These are phyloP conservation scores for Candida cerambycidarum DNA, from an alignment of 805 yeast genomes.

Conservation along the genomic window DNA sequence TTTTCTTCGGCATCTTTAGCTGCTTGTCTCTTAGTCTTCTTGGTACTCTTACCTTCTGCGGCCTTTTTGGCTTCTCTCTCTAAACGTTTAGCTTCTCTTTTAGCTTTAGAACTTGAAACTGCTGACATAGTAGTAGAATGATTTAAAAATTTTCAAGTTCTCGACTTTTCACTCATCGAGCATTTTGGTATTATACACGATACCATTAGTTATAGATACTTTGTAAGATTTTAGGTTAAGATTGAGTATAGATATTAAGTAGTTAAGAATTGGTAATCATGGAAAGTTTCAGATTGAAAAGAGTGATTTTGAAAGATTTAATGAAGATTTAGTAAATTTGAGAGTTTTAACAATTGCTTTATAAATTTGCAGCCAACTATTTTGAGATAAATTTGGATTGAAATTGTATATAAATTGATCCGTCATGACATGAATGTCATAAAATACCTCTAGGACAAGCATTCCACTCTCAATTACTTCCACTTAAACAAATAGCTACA, in stretches of 20 bases:
- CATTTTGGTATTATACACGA: constrained; percentile 5
- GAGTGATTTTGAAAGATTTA: background rate
- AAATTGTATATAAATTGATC: too few species aligned
- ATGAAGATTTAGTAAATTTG: too few species aligned
- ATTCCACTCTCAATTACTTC: too few species aligned
- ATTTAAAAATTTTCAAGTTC: constrained; percentile 9
- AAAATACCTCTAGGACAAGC: too few species aligned
- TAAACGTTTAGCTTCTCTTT: constrained; percentile 95
- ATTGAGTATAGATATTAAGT: too few species aligned
- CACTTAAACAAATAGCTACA: too few species aligned
- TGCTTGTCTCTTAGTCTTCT: constrained; percentile 60
- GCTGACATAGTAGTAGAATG: constrained; percentile 11
- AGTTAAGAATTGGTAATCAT: too few species aligned
- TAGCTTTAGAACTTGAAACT: constrained; percentile 91
- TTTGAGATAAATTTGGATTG: too few species aligned
- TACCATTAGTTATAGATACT: too few species aligned
- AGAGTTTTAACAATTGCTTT: background rate
- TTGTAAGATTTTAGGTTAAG: too few species aligned
- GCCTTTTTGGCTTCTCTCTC: constrained; percentile 48
- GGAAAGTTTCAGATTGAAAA: too few species aligned
- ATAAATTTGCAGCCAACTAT: background rate
- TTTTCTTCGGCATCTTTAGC: constrained; percentile 49
- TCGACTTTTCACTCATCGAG: constrained; percentile 4
- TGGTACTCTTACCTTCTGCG: constrained; percentile 70
- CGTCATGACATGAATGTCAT: too few species aligned